Base-by-base conservation (phyloP, 2,329 filamentous ascomycete genomes). In the Drechslerella coelobrocha region DNA sequence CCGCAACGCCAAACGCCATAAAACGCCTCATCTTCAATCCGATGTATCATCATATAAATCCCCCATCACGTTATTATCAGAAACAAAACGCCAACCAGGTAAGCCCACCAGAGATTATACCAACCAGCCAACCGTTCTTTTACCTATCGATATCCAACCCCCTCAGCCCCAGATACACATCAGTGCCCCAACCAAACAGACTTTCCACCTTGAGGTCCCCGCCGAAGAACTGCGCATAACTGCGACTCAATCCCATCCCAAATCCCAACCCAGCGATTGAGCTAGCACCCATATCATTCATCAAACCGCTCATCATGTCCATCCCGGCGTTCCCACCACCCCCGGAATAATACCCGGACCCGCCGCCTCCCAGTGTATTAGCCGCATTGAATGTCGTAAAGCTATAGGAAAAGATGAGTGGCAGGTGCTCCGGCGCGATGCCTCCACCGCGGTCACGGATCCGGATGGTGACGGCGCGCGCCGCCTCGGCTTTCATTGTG, bases 171-270 rank as follows among this genome's bases (percentile, higher is more conserved):
- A 89, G 77, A 75, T 89, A 89, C 1, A 89, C 87, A 76, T 89
- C 87, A 4, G 85, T 87, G 2, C 86, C 94, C 94, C 94, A 99
- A 2, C 94, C 93, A 82, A 91, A 94, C 50, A 97, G 80, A 78
- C 91, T 97, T 83, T 99, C 93, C n/a, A 99, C 88, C 2, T 88
- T 88, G 66, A 99, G 94, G 1, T 92, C 92, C 0, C 94, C 94
- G 1, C 94, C 94, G 82, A 99, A 99, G 76, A 97, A 99, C 81
- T 99, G 93, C 0, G 94, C 94, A 77, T 99, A 99, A 0, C 94
- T 93, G 72, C 94, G 84, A 57, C 92, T 92, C 21, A 99, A 80
- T 0, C 94, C 94, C 73, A 99, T 78, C 0, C 94, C 94, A 78
- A 99, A 99, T 0, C 94, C 94, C 52, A 99, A 80, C 0, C 94